Percentiles rank a stretch among this genome's conserved stretches.
phyloP scores from a whole-genome alignment of 2,329 filamentous ascomycete species.

The Catunica adiposa region DNA sequence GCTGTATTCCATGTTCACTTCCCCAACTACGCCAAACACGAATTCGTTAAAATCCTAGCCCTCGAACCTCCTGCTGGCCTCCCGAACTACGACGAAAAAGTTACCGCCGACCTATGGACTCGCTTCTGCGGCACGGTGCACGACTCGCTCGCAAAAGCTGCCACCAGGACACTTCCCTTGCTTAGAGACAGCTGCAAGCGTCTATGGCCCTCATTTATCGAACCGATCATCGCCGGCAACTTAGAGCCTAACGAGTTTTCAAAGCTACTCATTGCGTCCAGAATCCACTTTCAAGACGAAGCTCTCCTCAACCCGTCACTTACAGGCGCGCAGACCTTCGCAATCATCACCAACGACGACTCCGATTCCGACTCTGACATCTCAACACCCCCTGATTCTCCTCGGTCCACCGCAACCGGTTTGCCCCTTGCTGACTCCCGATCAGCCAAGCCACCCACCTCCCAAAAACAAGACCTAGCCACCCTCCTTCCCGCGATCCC shows the following conservation, averaged over 20 bases:
- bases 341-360: not conserved
- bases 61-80: constrained; percentile 28
- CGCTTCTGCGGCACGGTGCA: constrained; percentile 73
- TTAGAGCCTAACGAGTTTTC: constrained; percentile 68
- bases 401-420: constrained; percentile 8
- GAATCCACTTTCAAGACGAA: constrained; percentile 57
- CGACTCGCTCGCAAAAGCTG: constrained; percentile 68
- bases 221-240: constrained; percentile 58
- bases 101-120: constrained; percentile 55
- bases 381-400: not conserved
- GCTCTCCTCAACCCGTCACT: constrained; percentile 50
- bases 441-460: not conserved
- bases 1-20: constrained; percentile 68
- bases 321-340: constrained; percentile 18
- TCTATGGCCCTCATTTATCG: constrained; percentile 74
- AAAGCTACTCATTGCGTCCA: constrained; percentile 56
- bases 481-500: constrained; percentile 53
- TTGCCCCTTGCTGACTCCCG: not conserved
- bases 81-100: constrained; percentile 33
- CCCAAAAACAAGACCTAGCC: constrained; percentile 28
- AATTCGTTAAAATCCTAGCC: constrained; percentile 65
- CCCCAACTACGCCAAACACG: constrained; percentile 63
- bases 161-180: constrained; percentile 59
- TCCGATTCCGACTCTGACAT: not conserved
- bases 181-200: constrained; percentile 54